Conservation (phyloP, 176 grass and related monocot species). For the Hordeum vulgare region MorexV3_pseudomolecules_assembly NC_058519.1:57055853-57056352, state of each 20-base stretch:
- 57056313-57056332: neutral
- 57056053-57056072: neutral
- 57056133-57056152: neutral
- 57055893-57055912: slow-evolving; percentile 82
- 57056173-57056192: neutral
- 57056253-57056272: neutral
- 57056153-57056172: neutral
- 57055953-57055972: slow-evolving; percentile 66
- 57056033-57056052: neutral
- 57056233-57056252: neutral
- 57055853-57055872: slow-evolving; percentile 63
- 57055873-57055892: slow-evolving; percentile 38
- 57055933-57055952: slow-evolving; percentile 84
- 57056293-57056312: neutral
- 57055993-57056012: neutral
- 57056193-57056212: neutral
- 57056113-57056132: neutral
- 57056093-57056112: neutral
- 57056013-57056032: neutral
- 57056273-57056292: neutral
- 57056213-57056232: neutral
- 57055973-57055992: slow-evolving; percentile 46
- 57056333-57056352: neutral
- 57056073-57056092: neutral
- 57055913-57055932: slow-evolving; percentile 55